Base-by-base conservation (phyloP, 306 rosid species). In the Prunus davidiana region DNA sequence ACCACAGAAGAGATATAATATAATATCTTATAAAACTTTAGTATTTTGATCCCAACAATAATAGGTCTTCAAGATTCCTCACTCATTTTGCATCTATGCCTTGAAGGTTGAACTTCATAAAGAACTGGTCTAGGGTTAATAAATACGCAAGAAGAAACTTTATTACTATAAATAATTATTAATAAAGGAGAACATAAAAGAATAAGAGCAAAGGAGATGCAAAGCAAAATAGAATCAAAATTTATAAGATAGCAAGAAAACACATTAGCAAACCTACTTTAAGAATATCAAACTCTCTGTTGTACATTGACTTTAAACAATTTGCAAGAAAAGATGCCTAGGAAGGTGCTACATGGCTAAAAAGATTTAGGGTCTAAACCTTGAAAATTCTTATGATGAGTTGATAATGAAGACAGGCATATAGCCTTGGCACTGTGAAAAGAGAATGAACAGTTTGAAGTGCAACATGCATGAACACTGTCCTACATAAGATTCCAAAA, bases 181-280 rank as follows among this genome's bases (percentile, higher is more conserved):
- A 78, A 70, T 58, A 73, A 45, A 71, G 55, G 67, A 52, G 55
- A 43, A 51, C 25, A 52, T 65, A 66, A 58, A 72, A 70, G 85
- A 85, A 83, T 74, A 67, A 85, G 81, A 83, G 73, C 74, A 81
- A 77, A 83, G 78, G 71, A 77, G 80, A 76, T 78, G 78, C 71
- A 49, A 69, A 51, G 72, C 58, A 67, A 71, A 71, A 66, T 46
- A 52, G 24, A 76, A 13, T 67, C 52, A 61, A 51, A 34, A 67
- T 2, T 28, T 74, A 64, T 58, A 55, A 75, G 74, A 83, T 64
- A 55, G 75, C 54, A 57, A 41, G 56, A 32, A 74, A 74, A 79
- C 79, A 79, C 86, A 75, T 58, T 60, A 38, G 66, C 19, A 51
- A 58, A 81, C 55, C 78, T 38, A 75, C 78, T 82, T 80, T 77